Evolutionary conservation across 176 grass and related monocot genomes (phyloP).

Genomic region (Puya raimondii): DNA sequence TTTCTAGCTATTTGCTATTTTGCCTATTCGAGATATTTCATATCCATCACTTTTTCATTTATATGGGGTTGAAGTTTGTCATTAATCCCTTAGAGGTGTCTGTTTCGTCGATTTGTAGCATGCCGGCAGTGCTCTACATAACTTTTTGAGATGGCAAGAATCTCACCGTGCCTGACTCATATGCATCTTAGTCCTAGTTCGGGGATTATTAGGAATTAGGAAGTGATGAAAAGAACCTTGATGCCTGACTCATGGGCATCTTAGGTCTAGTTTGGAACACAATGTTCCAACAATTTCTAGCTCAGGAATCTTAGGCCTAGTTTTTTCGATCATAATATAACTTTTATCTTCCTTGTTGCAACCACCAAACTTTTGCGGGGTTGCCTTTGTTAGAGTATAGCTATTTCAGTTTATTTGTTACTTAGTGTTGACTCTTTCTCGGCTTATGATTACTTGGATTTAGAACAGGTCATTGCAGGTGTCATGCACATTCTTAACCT

Average conservation of each 20-base stretch:
- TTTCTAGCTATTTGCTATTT: constrained; percentile 11
- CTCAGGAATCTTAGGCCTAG: no score
- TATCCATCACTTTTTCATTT: constrained; percentile 14
- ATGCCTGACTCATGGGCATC: no score
- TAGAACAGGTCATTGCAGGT: constrained; percentile 58
- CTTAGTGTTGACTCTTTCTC: not conserved
- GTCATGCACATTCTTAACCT: constrained; percentile 66
- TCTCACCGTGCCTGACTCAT: no score
- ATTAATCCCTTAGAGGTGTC: not conserved
- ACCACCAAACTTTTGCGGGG: not conserved
- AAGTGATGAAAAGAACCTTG: no score
- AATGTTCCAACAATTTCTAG: no score
- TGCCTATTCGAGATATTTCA: not conserved
- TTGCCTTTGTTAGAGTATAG: not conserved
- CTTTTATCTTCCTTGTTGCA: no score
- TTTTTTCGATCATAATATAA: no score
- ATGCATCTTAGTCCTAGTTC: no score
- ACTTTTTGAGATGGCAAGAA: no score
- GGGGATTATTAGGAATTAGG: no score
- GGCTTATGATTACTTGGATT: constrained; percentile 10
- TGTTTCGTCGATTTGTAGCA: not conserved
- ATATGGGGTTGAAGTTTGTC: constrained; percentile 1
- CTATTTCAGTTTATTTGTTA: not conserved
- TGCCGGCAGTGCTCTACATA: no score
- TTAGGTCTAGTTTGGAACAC: no score